Conservation (phyloP, 495 filamentous ascomycete species). For the Evernia prunastri region DNA sequence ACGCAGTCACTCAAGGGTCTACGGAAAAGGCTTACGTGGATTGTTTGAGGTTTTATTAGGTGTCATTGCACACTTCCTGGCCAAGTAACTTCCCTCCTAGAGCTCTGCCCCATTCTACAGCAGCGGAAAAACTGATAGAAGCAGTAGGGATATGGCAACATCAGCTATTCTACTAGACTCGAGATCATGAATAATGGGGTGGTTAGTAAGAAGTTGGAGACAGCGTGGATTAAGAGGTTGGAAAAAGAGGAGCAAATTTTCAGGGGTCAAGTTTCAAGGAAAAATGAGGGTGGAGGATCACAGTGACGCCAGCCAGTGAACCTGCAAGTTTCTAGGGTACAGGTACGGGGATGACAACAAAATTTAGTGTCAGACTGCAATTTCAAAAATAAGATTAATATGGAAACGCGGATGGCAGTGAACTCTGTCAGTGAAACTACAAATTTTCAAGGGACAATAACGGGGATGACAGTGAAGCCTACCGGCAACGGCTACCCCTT, state of each 20-base stretch:
- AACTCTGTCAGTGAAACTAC: too few relatives aligned
- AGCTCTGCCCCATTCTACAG: not conserved
- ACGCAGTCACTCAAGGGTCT: not conserved
- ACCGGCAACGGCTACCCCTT: too few relatives aligned
- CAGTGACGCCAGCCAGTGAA: too few relatives aligned
- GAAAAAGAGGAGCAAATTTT: not conserved
- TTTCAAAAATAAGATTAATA: too few relatives aligned
- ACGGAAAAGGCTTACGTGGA: not conserved
- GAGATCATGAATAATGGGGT: not conserved
- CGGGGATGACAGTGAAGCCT: too few relatives aligned
- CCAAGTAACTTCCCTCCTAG: not conserved
- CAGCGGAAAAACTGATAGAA: not conserved
- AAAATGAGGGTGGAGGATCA: too few relatives aligned
- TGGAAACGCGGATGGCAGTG: too few relatives aligned
- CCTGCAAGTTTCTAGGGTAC: too few relatives aligned
- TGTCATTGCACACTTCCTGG: not conserved
- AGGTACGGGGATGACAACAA: too few relatives aligned
- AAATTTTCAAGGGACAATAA: too few relatives aligned
- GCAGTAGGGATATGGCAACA: not conserved
- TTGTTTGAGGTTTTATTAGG: not conserved
- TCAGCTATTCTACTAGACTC: not conserved
- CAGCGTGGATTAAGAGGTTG: not conserved
- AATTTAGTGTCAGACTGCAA: too few relatives aligned
- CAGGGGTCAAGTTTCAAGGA: too few relatives aligned
- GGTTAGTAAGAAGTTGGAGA: not conserved